phyloP scores from a whole-genome alignment of 2,329 filamentous ascomycete species.

The Colletotrichum liriopes region DNA sequence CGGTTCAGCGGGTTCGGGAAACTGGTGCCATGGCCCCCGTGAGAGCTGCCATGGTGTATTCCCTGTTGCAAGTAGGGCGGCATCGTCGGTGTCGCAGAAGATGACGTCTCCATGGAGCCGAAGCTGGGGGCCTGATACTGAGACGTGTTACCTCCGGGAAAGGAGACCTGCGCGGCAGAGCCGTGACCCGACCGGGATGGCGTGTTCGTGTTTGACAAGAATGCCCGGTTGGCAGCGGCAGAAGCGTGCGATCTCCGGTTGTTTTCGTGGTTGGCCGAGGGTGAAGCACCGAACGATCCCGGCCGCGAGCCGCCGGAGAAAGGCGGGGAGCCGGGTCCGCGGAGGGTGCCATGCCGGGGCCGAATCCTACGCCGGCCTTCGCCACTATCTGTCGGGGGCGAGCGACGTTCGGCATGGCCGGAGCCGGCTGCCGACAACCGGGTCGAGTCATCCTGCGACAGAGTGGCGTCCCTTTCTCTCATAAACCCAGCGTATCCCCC shows the following conservation, averaged over 20 bases:
- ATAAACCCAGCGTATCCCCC: conserved; percentile 5
- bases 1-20: conserved; percentile 14
- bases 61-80: conserved; percentile 6
- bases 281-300: conserved; percentile 16
- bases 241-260: conserved; percentile 18
- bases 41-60: neutral
- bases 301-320: conserved; percentile 23
- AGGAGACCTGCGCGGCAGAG: neutral
- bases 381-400: conserved; percentile 36
- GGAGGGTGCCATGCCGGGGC: conserved; percentile 30
- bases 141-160: conserved; percentile 8
- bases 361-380: conserved; percentile 39
- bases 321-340: conserved; percentile 38
- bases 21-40: neutral
- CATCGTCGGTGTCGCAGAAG: neutral
- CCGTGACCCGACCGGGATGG: neutral
- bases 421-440: neutral
- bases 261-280: conserved; percentile 5
- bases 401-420: conserved; percentile 36
- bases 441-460: conserved; percentile 17
- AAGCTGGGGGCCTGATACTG: conserved; percentile 19
- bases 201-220: conserved; percentile 9
- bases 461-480: conserved; percentile 25
- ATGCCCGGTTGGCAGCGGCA: neutral
- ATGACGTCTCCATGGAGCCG: neutral